Conservation (phyloP, 2,329 filamentous ascomycete genomes). For the Blastomyces emzantsi region DNA sequence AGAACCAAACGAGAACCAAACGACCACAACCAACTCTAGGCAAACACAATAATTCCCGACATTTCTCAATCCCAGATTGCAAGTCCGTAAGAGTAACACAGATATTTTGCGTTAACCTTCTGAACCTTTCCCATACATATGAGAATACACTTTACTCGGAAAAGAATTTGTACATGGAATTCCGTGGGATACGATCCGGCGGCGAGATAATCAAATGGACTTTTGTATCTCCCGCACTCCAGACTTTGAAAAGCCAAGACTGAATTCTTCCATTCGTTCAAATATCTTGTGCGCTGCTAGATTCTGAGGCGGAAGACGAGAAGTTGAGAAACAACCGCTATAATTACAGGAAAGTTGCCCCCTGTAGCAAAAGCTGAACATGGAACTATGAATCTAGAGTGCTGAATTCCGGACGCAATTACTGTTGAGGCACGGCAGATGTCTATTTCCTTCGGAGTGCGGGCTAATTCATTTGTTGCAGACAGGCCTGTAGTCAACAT, state of each 20-base stretch:
- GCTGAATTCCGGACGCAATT: too few species aligned
- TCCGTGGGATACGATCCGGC: not conserved
- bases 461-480: not conserved
- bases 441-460: not conserved
- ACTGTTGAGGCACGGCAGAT: not conserved
- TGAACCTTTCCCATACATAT: not conserved
- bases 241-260: not conserved
- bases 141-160: not conserved
- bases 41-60: not conserved
- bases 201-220: not conserved
- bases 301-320: too few species aligned
- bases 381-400: too few species aligned
- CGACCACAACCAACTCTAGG: not conserved
- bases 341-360: too few species aligned
- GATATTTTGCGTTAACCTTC: not conserved
- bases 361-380: too few species aligned
- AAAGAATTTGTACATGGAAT: not conserved
- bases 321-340: too few species aligned
- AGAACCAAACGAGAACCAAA: too few species aligned
- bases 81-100: not conserved
- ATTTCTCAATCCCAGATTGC: not conserved
- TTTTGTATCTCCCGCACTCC: not conserved
- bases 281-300: not conserved
- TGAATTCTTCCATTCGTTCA: not conserved
- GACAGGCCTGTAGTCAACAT: not conserved